phyloP scores from a whole-genome alignment of 2,329 filamentous ascomycete genomes.

The Trichoderma koningii region DNA sequence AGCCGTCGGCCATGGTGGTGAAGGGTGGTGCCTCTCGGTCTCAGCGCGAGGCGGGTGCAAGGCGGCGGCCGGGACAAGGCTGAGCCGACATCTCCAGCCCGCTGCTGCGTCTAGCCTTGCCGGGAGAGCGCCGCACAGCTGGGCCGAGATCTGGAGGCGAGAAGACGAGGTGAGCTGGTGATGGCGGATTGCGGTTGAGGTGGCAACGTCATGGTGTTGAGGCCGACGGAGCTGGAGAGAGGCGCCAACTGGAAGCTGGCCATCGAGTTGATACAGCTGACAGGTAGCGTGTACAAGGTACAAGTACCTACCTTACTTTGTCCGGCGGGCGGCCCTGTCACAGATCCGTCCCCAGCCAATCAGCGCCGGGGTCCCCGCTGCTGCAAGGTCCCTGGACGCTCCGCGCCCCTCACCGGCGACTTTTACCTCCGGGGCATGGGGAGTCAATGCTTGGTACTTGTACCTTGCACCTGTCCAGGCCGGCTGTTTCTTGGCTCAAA shows the following conservation, averaged over 20 bases:
- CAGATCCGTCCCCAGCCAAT: slow-evolving; percentile 19
- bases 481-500: no score
- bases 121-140: slow-evolving; percentile 15
- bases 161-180: background rate
- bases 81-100: slow-evolving; percentile 42
- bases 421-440: no score
- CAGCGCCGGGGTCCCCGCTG: slow-evolving; percentile 10
- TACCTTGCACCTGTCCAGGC: no score
- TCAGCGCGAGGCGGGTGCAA: slow-evolving; percentile 39
- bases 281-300: no score
- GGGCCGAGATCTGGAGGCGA: background rate
- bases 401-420: slow-evolving; percentile 10
- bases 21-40: slow-evolving; percentile 31
- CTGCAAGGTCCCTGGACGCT: slow-evolving; percentile 22
- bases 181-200: background rate
- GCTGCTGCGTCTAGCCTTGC: slow-evolving; percentile 33
- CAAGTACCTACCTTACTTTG: no score
- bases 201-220: slow-evolving; percentile 27
- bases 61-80: slow-evolving; percentile 33
- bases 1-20: slow-evolving; percentile 51
- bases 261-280: background rate
- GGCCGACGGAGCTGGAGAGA: background rate
- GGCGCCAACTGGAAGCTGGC: slow-evolving; percentile 2
- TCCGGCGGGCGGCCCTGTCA: background rate
- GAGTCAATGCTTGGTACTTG: no score